Conservation (phyloP, 2,329 filamentous ascomycete genomes). For the Fusarium heterosporum region DNA sequence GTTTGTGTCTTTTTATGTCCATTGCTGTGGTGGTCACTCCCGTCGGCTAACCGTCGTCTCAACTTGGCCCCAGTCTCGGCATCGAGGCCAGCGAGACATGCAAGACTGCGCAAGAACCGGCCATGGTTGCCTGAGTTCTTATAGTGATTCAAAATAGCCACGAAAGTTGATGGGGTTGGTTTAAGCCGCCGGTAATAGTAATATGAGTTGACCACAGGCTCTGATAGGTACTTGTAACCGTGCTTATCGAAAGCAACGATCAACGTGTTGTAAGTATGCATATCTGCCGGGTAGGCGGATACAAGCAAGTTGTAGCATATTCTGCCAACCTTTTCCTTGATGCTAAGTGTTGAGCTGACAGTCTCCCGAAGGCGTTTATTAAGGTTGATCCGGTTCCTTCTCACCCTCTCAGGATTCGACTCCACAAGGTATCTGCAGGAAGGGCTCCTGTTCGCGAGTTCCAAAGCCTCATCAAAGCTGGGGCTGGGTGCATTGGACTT, state of each 20-base stretch:
- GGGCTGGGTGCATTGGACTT: conserved; percentile 39
- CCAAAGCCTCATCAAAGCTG: conserved; percentile 48
- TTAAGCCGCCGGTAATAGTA: conserved; percentile 57
- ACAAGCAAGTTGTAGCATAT: conserved; percentile 76
- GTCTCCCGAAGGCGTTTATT: conserved; percentile 50
- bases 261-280: conserved; percentile 78
- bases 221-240: conserved; percentile 62
- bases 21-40: conserved; percentile 47
- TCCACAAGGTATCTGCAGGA: conserved; percentile 45
- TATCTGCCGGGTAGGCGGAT: conserved; percentile 69
- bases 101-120: conserved; percentile 59
- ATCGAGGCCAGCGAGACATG: conserved; percentile 60
- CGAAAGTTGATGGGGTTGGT: conserved; percentile 62
- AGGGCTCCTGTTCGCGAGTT: conserved; percentile 33
- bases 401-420: conserved; percentile 46
- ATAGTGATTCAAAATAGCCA: conserved; percentile 65
- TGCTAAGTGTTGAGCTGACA: conserved; percentile 40
- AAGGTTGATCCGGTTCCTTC: conserved; percentile 43
- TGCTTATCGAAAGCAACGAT: conserved; percentile 72
- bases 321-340: conserved; percentile 53
- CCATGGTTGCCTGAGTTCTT: conserved; percentile 55
- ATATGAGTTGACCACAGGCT: conserved; percentile 65
- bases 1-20: conserved; percentile 36
- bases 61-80: conserved; percentile 54
- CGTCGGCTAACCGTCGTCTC: conserved; percentile 50